These are phyloP conservation scores for Capsicum rhomboideum DNA, from an alignment of 257 asterid genomes.

Conservation along the genomic window DNA sequence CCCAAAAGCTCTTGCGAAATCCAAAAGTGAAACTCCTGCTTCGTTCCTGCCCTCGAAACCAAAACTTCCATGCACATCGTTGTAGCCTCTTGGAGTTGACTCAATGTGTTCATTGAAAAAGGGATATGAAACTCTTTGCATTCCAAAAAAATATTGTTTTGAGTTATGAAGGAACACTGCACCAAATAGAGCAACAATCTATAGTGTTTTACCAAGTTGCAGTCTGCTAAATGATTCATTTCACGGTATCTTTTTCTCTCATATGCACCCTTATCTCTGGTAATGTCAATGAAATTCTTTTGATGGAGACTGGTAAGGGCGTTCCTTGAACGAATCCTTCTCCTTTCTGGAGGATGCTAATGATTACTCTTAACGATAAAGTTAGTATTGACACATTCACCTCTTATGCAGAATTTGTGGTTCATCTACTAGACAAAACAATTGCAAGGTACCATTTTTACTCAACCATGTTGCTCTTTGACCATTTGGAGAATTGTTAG, in stretches of 20 bases:
- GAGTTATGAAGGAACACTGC: background rate
- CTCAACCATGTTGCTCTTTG: background rate
- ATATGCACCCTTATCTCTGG: background rate
- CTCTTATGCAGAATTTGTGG: conserved; percentile 61
- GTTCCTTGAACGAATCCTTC: background rate
- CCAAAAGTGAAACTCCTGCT: no score
- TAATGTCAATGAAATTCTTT: background rate
- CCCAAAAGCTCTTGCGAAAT: no score
- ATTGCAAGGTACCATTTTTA: conserved; percentile 55
- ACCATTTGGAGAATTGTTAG: background rate
- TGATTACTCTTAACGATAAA: background rate
- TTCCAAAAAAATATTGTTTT: background rate
- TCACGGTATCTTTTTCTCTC: background rate
- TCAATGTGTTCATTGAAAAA: no score
- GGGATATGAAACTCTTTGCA: background rate
- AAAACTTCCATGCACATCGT: no score
- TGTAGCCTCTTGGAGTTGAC: no score
- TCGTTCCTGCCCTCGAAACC: no score
- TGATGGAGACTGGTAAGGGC: background rate
- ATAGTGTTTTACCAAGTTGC: background rate
- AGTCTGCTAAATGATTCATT: background rate
- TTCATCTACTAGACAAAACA: conserved; percentile 67
- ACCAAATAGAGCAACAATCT: background rate
- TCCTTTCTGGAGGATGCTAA: background rate
- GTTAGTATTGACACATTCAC: background rate